Evolutionary conservation across 192 early-diverging fungal genomes (phyloP).

Genomic region (Umbelopsis ramanniana): DNA sequence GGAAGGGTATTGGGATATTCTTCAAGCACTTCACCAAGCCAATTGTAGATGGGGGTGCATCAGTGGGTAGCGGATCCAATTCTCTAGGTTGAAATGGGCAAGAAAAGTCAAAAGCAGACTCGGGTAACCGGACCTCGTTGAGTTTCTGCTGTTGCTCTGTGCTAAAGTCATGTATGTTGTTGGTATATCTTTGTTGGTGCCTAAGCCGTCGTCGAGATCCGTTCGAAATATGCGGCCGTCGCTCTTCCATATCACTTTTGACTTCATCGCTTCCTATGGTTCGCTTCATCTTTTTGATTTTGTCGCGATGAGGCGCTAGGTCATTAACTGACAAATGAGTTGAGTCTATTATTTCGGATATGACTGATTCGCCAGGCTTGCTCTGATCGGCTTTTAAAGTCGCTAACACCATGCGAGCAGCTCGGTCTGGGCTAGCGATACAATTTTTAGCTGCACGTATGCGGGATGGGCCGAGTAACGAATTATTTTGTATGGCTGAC

Average conservation of each 20-base stretch:
- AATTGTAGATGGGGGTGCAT: conserved; percentile 1
- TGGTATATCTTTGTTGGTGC: conserved; percentile 4
- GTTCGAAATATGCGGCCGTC: not conserved
- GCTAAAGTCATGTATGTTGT: not conserved
- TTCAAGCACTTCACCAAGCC: not conserved
- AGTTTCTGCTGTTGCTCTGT: conserved; percentile 8
- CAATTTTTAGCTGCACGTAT: not conserved
- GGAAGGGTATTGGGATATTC: conserved; percentile 2
- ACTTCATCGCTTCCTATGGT: conserved; percentile 10
- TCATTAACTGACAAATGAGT: not conserved
- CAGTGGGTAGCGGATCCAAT: not conserved
- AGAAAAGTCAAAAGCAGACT: conserved; percentile 14
- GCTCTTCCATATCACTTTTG: not conserved
- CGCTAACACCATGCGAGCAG: conserved; percentile 10
- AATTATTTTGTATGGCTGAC: not conserved
- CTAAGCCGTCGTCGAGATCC: not conserved
- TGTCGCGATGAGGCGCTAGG: conserved; percentile 8
- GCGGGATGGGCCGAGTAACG: not conserved
- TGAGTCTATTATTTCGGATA: not conserved
- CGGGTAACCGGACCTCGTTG: conserved; percentile 20
- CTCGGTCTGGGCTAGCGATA: conserved; percentile 15
- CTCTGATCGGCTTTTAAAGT: not conserved
- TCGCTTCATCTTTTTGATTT: conserved; percentile 15
- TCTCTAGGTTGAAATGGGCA: conserved; percentile 1
- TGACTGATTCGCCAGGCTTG: not conserved